Conservation (phyloP, 2,329 filamentous ascomycete species). For the Xylogone sp. region DNA sequence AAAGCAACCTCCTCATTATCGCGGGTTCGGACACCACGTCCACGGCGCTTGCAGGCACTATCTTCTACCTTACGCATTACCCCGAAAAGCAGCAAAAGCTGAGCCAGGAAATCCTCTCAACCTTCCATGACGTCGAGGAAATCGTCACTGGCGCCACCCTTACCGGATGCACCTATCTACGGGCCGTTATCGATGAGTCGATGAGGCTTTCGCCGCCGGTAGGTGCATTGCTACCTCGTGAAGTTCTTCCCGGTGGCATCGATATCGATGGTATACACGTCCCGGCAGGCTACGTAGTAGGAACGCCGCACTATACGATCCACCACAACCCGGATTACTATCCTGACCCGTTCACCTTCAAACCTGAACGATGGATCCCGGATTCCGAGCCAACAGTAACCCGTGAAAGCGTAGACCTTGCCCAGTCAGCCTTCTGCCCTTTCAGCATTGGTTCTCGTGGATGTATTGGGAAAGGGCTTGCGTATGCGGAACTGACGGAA, state of each 20-base stretch:
- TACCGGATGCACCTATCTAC: constrained; percentile 30
- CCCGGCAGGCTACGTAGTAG: constrained; percentile 38
- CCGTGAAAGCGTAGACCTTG: constrained; percentile 15
- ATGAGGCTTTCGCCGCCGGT: constrained; percentile 16
- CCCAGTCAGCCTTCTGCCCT: constrained; percentile 17
- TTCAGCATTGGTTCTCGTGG: constrained; percentile 19
- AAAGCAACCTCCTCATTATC: constrained; percentile 19
- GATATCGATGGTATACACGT: constrained; percentile 23
- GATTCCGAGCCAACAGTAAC: constrained; percentile 10
- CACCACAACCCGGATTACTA: constrained; percentile 41
- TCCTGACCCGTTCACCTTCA: constrained; percentile 34
- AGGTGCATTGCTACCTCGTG: constrained; percentile 10
- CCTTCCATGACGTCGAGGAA: constrained; percentile 26
- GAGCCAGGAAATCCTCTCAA: constrained; percentile 17
- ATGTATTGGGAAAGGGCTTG: constrained; percentile 22
- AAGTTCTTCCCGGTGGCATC: constrained; percentile 13
- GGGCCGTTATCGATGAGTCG: constrained; percentile 31
- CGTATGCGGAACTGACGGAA: constrained; percentile 18
- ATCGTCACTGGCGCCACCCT: constrained; percentile 25
- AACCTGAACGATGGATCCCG: constrained; percentile 42
- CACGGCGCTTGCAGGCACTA: constrained; percentile 31
- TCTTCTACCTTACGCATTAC: constrained; percentile 36
- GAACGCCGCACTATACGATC: constrained; percentile 40
- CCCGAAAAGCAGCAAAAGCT: constrained; percentile 26
- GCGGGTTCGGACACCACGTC: constrained; percentile 37